Evolutionary conservation across 2,329 filamentous ascomycete species (phyloP), one percentile per base, ranked within the genome.

Genomic region (Colletotrichum paranaense): DNA sequence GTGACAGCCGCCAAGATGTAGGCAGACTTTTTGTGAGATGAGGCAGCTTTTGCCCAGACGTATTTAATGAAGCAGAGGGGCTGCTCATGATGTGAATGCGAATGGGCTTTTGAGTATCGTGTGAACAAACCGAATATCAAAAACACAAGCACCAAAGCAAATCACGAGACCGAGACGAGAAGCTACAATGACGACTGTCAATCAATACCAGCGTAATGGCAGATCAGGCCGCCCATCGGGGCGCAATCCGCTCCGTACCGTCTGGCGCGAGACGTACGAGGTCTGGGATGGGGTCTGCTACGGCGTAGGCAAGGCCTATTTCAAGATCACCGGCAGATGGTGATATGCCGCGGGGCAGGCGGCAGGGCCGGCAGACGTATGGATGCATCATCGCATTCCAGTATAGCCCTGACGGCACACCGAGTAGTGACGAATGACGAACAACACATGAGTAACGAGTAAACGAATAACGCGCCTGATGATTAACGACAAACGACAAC

Each of bases 201-300:
- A 88, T 67, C 91, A 92, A 73, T 91, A 87, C 8, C 91, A 89
- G 72, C 88, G 87, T 84, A 87, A 89, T 0, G 89, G 89, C 1
- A 87, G 82, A 75, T 90, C 85, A 12, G 85, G 80, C 16, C 90
- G 80, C 38, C 82, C 82, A 74, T 82, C 86, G 19, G 88, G 88
- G 30, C 82, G 62, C 62, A 74, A 69, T 14, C 72, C 72, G 28
- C 32, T 75, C 57, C 59, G 56, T 30, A 75, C 72, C 26, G 65
- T 82, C 46, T 80, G 79, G 77, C 78, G 78, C 64, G 80, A 77
- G 74, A 82, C 81, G n/a, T 78, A 81, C 73, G 78, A 82, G 68
- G 62, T 81, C 26, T 85, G 83, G 83, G 83, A 84, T 26, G 77
- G 78, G 11, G 79, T 85, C n/a, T 78, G 84, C 49, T 81, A 83